Conservation (phyloP, 2,329 filamentous ascomycete genomes). For the Alternaria solani region DNA sequence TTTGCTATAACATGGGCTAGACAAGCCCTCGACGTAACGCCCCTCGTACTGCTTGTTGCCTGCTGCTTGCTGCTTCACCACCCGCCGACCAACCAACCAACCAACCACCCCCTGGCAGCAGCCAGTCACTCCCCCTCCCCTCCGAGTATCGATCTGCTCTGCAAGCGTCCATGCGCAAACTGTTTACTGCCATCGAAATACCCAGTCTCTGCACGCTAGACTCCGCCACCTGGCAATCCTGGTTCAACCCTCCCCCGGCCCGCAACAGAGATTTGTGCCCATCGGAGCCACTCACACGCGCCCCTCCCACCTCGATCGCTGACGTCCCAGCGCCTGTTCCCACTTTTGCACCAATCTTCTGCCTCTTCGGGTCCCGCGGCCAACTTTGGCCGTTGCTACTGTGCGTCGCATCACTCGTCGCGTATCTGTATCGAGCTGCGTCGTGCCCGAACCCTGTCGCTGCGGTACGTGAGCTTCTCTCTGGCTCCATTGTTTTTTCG, state of each 20-base stretch:
- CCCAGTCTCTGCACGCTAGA: slow-evolving; percentile 15
- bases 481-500: slow-evolving; percentile 36
- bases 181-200: slow-evolving; percentile 16
- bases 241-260: slow-evolving; percentile 15
- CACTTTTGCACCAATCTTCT: slow-evolving; percentile 16
- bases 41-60: not conserved
- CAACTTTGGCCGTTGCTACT: slow-evolving; percentile 11
- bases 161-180: slow-evolving; percentile 18
- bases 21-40: slow-evolving; percentile 9
- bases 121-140: not conserved
- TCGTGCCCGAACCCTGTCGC: slow-evolving; percentile 27
- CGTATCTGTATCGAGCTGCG: slow-evolving; percentile 26
- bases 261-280: slow-evolving; percentile 21
- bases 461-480: slow-evolving; percentile 22
- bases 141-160: not conserved
- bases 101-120: not conserved
- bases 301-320: slow-evolving; percentile 22
- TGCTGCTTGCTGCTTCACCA: not conserved
- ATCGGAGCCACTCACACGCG: slow-evolving; percentile 22
- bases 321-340: slow-evolving; percentile 20
- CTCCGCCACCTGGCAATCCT: slow-evolving; percentile 19
- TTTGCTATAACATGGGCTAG: slow-evolving; percentile 10
- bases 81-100: not conserved
- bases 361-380: slow-evolving; percentile 13
- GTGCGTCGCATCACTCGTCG: slow-evolving; percentile 29